Evolutionary conservation across 768 basidiomycete genomes (phyloP), one percentile per base, ranked within the genome.

Genomic region (Naganishia onofrii): DNA sequence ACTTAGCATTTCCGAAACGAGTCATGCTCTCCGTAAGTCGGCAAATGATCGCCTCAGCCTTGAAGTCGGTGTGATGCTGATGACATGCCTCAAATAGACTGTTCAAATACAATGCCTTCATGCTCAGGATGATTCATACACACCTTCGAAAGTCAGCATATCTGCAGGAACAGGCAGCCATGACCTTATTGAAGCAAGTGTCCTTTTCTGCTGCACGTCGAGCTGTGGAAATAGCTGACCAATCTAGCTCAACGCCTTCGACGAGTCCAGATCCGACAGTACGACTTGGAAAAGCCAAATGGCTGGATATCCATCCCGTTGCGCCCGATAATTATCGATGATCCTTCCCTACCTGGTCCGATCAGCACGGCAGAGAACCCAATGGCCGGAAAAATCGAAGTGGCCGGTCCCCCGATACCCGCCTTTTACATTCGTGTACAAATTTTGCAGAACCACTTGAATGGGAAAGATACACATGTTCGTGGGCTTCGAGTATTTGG

Each of bases 381-480:
- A 26, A 63, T 63, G 60, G 60, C 60, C 1, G 60, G 60, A 6
- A 63, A 63, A 29, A 63, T 63, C 38, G 60, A 63, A 36, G 60
- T 63, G 5, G 60, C 10, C 76, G 95, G 93, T 69, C 91, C 89
- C 78, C 90, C 93, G 0, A 86, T 97, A 15, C 87, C 90, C 73
- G 91, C 92, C 1, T 93, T 95, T 76, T 87, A 97, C 12, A 81
- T 99, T 2, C 93, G 98, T 79, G 85, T 98, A 52, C 89, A 94
- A 70, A 86, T 99, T 58, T 84, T 93, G 17, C 88, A 90, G 26
- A 99, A 98, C 78, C 93, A 98, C 78, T 90, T 96, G 89, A 97
- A 94, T 75, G 96, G 96, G 7, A 98, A 98, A 79, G 96, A 99
- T 81, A 98, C 96, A 10, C 96, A 99, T 82, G 91, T 99, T 21